Percentiles rank a stretch among this genome's conserved stretches.
Conservation (phyloP, 2,329 filamentous ascomycete species). For the Nigrospora oryzae region DNA sequence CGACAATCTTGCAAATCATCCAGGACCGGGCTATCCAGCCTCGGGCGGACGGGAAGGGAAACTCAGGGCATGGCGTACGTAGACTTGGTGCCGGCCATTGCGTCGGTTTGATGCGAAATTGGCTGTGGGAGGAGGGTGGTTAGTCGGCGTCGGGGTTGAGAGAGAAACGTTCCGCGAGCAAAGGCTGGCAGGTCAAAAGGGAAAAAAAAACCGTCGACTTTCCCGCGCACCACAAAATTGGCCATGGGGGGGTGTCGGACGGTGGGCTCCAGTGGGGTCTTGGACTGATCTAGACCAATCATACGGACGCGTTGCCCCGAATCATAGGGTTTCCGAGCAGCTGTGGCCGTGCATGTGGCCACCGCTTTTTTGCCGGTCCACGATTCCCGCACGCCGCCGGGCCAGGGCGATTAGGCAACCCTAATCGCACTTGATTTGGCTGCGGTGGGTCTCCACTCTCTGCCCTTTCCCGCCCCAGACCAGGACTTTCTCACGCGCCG, state of each 20-base stretch:
- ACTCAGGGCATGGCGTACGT: conserved; percentile 36
- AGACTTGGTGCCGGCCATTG: conserved; percentile 24
- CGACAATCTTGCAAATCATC: conserved; percentile 61
- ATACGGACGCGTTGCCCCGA: too few relatives aligned
- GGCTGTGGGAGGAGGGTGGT: conserved; percentile 3
- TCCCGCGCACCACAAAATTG: neutral
- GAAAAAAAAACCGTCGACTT: conserved; percentile 1
- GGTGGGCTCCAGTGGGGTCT: too few relatives aligned
- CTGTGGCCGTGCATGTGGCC: neutral
- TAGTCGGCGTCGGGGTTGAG: conserved; percentile 3
- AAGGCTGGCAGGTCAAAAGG: neutral
- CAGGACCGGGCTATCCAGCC: conserved; percentile 38
- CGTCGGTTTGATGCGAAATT: conserved; percentile 17
- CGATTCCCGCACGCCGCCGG: too few relatives aligned
- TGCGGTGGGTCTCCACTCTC: too few relatives aligned
- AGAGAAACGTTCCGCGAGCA: neutral
- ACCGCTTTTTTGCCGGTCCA: neutral
- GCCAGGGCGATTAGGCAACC: too few relatives aligned
- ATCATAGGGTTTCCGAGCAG: too few relatives aligned
- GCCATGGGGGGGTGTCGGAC: neutral
- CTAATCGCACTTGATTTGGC: too few relatives aligned
- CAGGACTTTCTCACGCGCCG: too few relatives aligned
- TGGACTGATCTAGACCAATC: too few relatives aligned
- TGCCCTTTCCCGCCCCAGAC: too few relatives aligned
- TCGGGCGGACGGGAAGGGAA: conserved; percentile 28